Evolutionary conservation across 2,329 filamentous ascomycete genomes (phyloP).

Genomic region (Fusarium sp.): DNA sequence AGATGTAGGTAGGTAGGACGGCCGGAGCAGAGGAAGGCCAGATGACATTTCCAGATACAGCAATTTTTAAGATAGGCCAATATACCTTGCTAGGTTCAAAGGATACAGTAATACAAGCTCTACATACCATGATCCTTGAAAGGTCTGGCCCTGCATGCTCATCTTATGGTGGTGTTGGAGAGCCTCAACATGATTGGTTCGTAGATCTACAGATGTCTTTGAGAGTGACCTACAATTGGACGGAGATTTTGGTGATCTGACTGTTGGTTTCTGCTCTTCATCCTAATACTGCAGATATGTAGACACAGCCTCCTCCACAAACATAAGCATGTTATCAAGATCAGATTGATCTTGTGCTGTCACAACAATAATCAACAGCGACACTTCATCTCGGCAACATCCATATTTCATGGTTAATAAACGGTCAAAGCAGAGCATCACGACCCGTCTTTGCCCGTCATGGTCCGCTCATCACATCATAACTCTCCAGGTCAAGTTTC

Average conservation of each 20-base stretch:
- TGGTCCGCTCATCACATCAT: conserved; percentile 37
- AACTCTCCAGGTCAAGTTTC: conserved; percentile 18
- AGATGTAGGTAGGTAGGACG: conserved; percentile 1
- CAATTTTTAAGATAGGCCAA: conserved; percentile 31
- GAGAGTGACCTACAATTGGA: conserved; percentile 16
- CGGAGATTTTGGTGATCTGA: conserved; percentile 17
- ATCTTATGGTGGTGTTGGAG: conserved; percentile 28
- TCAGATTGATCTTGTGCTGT: conserved; percentile 27
- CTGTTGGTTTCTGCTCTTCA: conserved; percentile 13
- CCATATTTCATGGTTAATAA: background rate
- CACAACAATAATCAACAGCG: background rate
- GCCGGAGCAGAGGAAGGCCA: conserved; percentile 4
- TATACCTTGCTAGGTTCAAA: conserved; percentile 19
- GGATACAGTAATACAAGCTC: conserved; percentile 19
- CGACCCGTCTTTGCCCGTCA: conserved; percentile 23
- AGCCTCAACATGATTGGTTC: conserved; percentile 27
- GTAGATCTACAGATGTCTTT: conserved; percentile 6
- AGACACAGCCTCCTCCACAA: conserved; percentile 27
- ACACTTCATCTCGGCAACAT: background rate
- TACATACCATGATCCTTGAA: conserved; percentile 12
- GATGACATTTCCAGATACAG: conserved; percentile 12
- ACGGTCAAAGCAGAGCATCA: background rate
- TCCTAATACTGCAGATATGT: background rate
- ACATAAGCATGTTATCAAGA: conserved; percentile 27
- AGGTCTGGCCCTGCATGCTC: conserved; percentile 16